These are phyloP conservation scores for Scheffersomyces ergatensis DNA, from an alignment of 805 yeast genomes.

Conservation along the genomic window DNA sequence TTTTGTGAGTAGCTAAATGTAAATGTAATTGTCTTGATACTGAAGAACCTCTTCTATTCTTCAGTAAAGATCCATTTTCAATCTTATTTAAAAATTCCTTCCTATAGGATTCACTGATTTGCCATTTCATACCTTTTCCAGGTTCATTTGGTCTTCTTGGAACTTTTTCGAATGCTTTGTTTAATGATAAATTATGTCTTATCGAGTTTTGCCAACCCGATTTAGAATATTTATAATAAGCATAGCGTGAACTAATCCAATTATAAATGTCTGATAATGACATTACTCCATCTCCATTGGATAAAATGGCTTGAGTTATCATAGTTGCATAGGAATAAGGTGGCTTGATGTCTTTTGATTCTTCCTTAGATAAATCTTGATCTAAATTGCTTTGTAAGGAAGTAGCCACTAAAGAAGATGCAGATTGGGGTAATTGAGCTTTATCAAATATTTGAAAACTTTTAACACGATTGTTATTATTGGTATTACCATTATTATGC, in stretches of 20 bases:
- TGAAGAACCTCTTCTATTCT: slow-evolving; percentile 75
- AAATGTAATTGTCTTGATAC: slow-evolving; percentile 78
- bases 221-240: slow-evolving; percentile 86
- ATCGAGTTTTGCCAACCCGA: slow-evolving; percentile 99
- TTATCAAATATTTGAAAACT: slow-evolving; percentile 57
- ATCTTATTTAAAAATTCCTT: slow-evolving; percentile 82
- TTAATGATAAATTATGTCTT: slow-evolving; percentile 88
- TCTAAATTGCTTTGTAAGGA: slow-evolving; percentile 45
- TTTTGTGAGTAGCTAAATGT: slow-evolving; percentile 61
- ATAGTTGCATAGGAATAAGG: slow-evolving; percentile 96
- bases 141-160: slow-evolving; percentile 95
- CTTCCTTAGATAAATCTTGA: slow-evolving; percentile 81
- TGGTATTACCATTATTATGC: background rate
- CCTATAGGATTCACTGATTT: slow-evolving; percentile 79
- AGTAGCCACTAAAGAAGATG: slow-evolving; percentile 36
- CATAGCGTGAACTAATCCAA: slow-evolving; percentile 85
- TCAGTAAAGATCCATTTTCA: slow-evolving; percentile 69
- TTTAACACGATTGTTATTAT: slow-evolving; percentile 22
- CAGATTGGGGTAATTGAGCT: slow-evolving; percentile 34
- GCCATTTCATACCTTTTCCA: slow-evolving; percentile 99
- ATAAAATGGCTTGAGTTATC: slow-evolving; percentile 95
- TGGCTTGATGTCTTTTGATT: slow-evolving; percentile 90
- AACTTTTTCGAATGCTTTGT: slow-evolving; percentile 96
- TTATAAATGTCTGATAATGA: slow-evolving; percentile 88
- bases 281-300: slow-evolving; percentile 83